Evolutionary conservation across 2,329 filamentous ascomycete species (phyloP).

Genomic region (Penicillium decumbens): DNA sequence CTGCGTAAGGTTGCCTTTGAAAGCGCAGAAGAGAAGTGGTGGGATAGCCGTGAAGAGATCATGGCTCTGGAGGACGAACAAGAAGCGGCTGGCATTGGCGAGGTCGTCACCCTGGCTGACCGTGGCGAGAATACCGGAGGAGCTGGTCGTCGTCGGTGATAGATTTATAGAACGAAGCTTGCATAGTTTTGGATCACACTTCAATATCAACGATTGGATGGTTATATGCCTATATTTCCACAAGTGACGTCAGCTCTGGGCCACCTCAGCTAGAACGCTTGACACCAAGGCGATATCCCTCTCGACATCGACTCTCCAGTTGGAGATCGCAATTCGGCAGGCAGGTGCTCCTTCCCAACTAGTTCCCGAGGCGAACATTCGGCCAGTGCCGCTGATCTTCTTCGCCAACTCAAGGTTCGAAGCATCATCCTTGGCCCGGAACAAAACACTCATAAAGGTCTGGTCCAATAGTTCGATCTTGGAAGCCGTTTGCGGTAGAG

Average conservation of each 20-base stretch:
- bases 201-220: neutral
- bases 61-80: slow-evolving; percentile 89
- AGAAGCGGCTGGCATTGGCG: slow-evolving; percentile 88
- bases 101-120: slow-evolving; percentile 83
- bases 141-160: slow-evolving; percentile 44
- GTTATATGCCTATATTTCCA: neutral
- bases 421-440: slow-evolving; percentile 62
- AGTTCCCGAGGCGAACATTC: slow-evolving; percentile 80
- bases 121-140: slow-evolving; percentile 53
- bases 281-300: slow-evolving; percentile 63
- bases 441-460: slow-evolving; percentile 69
- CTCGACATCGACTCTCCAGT: slow-evolving; percentile 70
- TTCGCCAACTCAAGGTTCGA: slow-evolving; percentile 65
- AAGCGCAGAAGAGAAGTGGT: slow-evolving; percentile 94
- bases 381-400: slow-evolving; percentile 66
- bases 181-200: neutral
- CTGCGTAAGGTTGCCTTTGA: slow-evolving; percentile 87
- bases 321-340: slow-evolving; percentile 78
- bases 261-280: slow-evolving; percentile 55
- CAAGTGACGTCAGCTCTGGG: slow-evolving; percentile 11
- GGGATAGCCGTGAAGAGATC: slow-evolving; percentile 95
- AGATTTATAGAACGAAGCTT: neutral
- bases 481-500: slow-evolving; percentile 52
- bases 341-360: slow-evolving; percentile 69
- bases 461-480: slow-evolving; percentile 46